A percentile compares a stretch with the other conserved stretches of the same genome.
Conservation (phyloP, 768 basidiomycete genomes). For the Xerocomellus chrysenteron region DNA sequence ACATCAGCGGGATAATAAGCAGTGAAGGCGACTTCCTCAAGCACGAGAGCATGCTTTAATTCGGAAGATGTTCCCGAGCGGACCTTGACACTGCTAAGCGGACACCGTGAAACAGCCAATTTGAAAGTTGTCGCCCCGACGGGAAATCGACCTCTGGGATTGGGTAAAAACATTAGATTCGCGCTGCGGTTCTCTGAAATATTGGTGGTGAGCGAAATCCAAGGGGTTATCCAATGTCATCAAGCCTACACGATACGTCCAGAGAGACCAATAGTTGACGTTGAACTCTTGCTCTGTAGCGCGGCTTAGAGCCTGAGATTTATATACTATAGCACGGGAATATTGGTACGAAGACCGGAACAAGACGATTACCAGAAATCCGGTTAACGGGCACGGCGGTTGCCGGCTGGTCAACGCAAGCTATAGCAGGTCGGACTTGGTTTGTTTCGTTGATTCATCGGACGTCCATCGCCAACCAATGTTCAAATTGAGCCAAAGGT, state of each 20-base stretch:
- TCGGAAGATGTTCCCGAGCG: constrained; percentile 22
- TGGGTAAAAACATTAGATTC: constrained; percentile 42
- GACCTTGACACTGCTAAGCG: constrained; percentile 44
- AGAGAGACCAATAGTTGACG: not conserved
- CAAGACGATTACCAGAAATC: no score
- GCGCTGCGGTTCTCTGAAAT: no score
- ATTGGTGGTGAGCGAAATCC: not conserved
- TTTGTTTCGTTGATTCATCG: no score
- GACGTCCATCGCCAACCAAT: no score
- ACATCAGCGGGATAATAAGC: constrained; percentile 62
- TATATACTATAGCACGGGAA: not conserved
- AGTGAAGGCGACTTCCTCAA: constrained; percentile 65
- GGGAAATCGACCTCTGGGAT: constrained; percentile 45
- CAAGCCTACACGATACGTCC: not conserved
- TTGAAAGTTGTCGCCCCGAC: constrained; percentile 62
- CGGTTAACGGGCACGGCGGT: no score
- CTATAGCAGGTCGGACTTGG: no score
- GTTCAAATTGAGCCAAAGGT: no score
- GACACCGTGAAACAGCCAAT: constrained; percentile 40
- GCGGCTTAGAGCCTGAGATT: not conserved
- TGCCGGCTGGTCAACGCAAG: no score
- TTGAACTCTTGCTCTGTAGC: not conserved
- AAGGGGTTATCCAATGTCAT: no score
- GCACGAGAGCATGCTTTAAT: constrained; percentile 43
- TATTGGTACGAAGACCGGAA: no score